Percentiles rank a stretch among this genome's conserved stretches.
Evolutionary conservation across 345 rosid species (phyloP).

Genomic region (Lagerstroemia speciosa): DNA sequence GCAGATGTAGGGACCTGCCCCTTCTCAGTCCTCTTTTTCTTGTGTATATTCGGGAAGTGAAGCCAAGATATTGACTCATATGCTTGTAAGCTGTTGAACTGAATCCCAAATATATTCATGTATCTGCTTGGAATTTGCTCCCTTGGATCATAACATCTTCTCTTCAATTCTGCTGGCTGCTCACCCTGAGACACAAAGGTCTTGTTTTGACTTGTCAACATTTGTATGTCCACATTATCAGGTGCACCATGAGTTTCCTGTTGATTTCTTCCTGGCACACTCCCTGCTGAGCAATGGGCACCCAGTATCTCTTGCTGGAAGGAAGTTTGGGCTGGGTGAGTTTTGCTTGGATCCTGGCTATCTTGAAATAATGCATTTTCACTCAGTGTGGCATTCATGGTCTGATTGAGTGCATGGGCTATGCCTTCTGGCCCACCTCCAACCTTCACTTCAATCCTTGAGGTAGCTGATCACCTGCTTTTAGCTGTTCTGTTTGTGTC

Average conservation of each 20-base stretch:
- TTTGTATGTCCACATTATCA: neutral
- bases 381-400: slow-evolving; percentile 14
- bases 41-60: slow-evolving; percentile 21
- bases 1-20: slow-evolving; percentile 21
- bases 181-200: neutral
- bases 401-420: slow-evolving; percentile 12
- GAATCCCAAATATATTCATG: slow-evolving; percentile 25
- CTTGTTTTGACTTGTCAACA: neutral
- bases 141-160: slow-evolving; percentile 9
- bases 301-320: neutral
- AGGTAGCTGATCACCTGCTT: slow-evolving; percentile 13
- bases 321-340: neutral
- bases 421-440: slow-evolving; percentile 21
- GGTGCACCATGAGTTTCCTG: neutral
- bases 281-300: neutral
- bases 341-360: neutral
- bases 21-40: slow-evolving; percentile 41
- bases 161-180: neutral
- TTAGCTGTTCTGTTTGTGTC: slow-evolving; percentile 14
- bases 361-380: slow-evolving; percentile 5
- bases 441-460: slow-evolving; percentile 28
- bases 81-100: slow-evolving; percentile 27
- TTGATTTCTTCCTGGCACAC: neutral
- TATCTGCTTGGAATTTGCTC: slow-evolving; percentile 23
- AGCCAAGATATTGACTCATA: slow-evolving; percentile 24